Evolutionary conservation across 2,329 filamentous ascomycete genomes (phyloP).

Genomic region (Penicillium freii): DNA sequence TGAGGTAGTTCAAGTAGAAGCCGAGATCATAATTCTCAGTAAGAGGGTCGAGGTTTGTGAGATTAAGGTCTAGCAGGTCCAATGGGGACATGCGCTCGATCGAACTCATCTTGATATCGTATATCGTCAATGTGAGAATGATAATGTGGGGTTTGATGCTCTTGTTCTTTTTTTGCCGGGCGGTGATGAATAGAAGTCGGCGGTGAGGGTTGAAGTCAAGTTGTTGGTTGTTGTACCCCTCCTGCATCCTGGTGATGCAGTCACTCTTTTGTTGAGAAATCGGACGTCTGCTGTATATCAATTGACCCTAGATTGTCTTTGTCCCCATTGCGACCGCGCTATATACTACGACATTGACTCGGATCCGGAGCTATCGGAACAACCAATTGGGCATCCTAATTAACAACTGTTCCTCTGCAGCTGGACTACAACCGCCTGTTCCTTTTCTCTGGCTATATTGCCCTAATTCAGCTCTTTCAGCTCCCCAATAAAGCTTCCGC

Average conservation of each 20-base stretch:
- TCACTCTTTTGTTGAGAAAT: conserved; percentile 8
- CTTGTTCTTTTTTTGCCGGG: conserved; percentile 21
- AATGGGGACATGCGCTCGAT: conserved; percentile 80
- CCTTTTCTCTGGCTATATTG: neutral
- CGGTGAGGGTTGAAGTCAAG: neutral
- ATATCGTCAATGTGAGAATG: neutral
- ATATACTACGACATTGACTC: conserved; percentile 3
- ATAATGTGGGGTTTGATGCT: conserved; percentile 23
- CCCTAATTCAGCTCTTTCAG: neutral
- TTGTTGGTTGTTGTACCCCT: conserved; percentile 1
- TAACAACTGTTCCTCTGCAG: conserved; percentile 1
- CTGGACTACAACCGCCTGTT: conserved; percentile 4
- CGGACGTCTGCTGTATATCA: conserved; percentile 1
- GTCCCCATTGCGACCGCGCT: neutral
- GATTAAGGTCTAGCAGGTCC: conserved; percentile 85
- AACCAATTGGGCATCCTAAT: neutral
- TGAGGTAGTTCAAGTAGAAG: conserved; percentile 95
- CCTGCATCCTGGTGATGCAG: conserved; percentile 5
- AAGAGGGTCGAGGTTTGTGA: conserved; percentile 91
- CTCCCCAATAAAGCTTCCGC: neutral
- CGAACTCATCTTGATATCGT: conserved; percentile 63
- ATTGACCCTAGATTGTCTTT: neutral
- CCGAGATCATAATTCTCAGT: conserved; percentile 97
- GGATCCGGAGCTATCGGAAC: neutral
- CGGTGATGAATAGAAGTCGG: conserved; percentile 5